A percentile compares a stretch with the other conserved stretches of the same genome.
Evolutionary conservation across 2,329 filamentous ascomycete species (phyloP).

Genomic region (Aspergillus japonicus): DNA sequence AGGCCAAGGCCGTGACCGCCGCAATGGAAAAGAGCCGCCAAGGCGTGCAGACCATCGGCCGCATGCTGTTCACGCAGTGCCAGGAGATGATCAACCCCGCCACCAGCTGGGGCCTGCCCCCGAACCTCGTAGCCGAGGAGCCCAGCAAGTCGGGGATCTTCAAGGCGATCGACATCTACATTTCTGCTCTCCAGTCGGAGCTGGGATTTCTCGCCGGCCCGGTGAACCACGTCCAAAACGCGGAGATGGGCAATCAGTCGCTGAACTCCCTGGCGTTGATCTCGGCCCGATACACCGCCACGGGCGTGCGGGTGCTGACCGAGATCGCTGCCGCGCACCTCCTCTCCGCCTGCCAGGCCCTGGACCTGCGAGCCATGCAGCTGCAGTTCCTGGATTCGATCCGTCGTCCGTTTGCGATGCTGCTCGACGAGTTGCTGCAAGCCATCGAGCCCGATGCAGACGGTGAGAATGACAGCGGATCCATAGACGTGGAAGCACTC

Average conservation of each 20-base stretch:
- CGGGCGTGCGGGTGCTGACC: not conserved
- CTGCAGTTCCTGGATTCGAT: not conserved
- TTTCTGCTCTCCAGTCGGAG: slow-evolving; percentile 3
- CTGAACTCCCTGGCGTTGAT: slow-evolving; percentile 6
- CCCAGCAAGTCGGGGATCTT: slow-evolving; percentile 1
- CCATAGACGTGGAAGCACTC: not conserved
- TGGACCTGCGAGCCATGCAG: slow-evolving; percentile 3
- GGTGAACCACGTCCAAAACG: slow-evolving; percentile 2
- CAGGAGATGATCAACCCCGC: slow-evolving; percentile 61
- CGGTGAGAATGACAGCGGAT: not conserved
- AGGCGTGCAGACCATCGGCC: slow-evolving; percentile 54
- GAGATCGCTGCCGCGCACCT: slow-evolving; percentile 3
- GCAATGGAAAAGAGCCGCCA: slow-evolving; percentile 61
- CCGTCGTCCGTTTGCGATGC: not conserved
- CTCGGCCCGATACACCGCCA: not conserved
- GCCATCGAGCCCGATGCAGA: not conserved
- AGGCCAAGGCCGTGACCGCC: slow-evolving; percentile 60
- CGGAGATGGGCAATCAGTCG: slow-evolving; percentile 6
- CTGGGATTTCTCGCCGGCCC: slow-evolving; percentile 2
- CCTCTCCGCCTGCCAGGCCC: slow-evolving; percentile 1
- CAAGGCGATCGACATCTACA: slow-evolving; percentile 1
- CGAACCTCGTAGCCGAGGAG: slow-evolving; percentile 51
- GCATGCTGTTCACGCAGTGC: slow-evolving; percentile 61
- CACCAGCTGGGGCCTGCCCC: slow-evolving; percentile 59
- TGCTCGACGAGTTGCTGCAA: not conserved